Evolutionary conservation across 176 grass and related monocot genomes (phyloP).

Genomic region (Microstegium vimineum): DNA sequence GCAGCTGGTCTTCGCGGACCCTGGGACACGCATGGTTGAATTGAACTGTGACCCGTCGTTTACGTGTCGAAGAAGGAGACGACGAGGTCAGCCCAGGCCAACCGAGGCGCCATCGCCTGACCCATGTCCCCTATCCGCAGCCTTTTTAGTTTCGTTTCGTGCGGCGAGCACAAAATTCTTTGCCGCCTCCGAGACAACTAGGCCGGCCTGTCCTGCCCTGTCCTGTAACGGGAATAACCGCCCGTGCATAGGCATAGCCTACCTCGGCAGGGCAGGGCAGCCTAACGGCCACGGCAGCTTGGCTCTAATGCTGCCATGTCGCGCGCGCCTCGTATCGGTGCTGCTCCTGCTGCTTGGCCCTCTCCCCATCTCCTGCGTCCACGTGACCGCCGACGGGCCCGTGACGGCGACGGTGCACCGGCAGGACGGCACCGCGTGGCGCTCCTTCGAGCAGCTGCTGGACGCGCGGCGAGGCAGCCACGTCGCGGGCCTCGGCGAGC

Average conservation of each 20-base stretch:
- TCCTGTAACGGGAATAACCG: slow-evolving; percentile 51
- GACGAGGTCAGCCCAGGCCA: slow-evolving; percentile 37
- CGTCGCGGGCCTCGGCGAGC: slow-evolving; percentile 42
- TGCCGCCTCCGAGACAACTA: slow-evolving; percentile 5
- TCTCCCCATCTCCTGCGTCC: neutral
- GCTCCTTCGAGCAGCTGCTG: slow-evolving; percentile 50
- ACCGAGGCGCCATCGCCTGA: slow-evolving; percentile 12
- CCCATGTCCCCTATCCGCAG: slow-evolving; percentile 16
- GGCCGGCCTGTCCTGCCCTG: neutral
- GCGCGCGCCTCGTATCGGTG: neutral
- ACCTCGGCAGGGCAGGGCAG: slow-evolving; percentile 10
- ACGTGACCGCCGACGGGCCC: neutral
- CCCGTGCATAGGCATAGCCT: neutral
- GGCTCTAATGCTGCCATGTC: slow-evolving; percentile 43
- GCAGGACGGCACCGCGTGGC: slow-evolving; percentile 38
- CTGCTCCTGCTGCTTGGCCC: neutral
- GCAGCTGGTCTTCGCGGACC: slow-evolving; percentile 11
- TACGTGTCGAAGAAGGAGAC: slow-evolving; percentile 28
- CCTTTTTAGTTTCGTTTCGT: neutral
- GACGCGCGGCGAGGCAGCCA: slow-evolving; percentile 58
- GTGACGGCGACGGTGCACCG: neutral
- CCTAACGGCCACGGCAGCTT: slow-evolving; percentile 13
- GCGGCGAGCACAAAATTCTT: slow-evolving; percentile 1
- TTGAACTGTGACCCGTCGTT: slow-evolving; percentile 11
- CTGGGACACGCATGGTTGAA: neutral